Percentiles rank a stretch among this genome's conserved stretches.
phyloP scores from a whole-genome alignment of 345 rosid species.

The Melaleuca alternifolia region DNA sequence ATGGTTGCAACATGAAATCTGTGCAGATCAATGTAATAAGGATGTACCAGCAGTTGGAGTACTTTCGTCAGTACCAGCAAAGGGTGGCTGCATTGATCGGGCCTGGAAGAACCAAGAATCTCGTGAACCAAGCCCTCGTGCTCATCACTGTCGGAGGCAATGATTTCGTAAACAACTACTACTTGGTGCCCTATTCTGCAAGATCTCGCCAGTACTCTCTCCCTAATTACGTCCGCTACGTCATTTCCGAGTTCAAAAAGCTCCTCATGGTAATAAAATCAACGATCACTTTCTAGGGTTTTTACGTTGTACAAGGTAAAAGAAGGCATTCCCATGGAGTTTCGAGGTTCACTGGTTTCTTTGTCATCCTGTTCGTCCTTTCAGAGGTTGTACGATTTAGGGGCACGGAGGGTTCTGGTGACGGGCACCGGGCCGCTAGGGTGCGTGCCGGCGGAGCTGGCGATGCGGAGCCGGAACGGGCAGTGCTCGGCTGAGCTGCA shows the following conservation, averaged over 20 bases:
- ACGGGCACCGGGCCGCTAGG: slow-evolving; percentile 49
- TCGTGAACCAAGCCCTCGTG: slow-evolving; percentile 38
- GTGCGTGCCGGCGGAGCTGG: slow-evolving; percentile 41
- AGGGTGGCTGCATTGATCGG: slow-evolving; percentile 43
- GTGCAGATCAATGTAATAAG: slow-evolving; percentile 54
- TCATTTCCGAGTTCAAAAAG: slow-evolving; percentile 38
- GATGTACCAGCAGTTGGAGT: slow-evolving; percentile 47
- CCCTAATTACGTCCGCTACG: slow-evolving; percentile 26
- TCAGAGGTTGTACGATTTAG: slow-evolving; percentile 26
- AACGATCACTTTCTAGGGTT: not conserved
- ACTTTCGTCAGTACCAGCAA: slow-evolving; percentile 48
- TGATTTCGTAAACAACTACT: slow-evolving; percentile 59
- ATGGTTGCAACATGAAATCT: not conserved
- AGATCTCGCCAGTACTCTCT: slow-evolving; percentile 38
- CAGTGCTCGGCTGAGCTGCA: slow-evolving; percentile 32
- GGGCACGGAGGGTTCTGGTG: slow-evolving; percentile 32
- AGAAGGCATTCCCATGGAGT: not conserved
- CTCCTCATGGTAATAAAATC: slow-evolving; percentile 13
- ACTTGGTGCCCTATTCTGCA: slow-evolving; percentile 32
- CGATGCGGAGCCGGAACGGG: slow-evolving; percentile 15
- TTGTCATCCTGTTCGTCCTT: not conserved
- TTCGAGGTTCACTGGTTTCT: not conserved
- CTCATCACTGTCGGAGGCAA: slow-evolving; percentile 53
- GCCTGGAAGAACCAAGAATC: slow-evolving; percentile 17
- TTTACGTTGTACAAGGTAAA: not conserved